Conservation (phyloP, 2,329 filamentous ascomycete genomes). For the Thermochaetoides dissita region DNA sequence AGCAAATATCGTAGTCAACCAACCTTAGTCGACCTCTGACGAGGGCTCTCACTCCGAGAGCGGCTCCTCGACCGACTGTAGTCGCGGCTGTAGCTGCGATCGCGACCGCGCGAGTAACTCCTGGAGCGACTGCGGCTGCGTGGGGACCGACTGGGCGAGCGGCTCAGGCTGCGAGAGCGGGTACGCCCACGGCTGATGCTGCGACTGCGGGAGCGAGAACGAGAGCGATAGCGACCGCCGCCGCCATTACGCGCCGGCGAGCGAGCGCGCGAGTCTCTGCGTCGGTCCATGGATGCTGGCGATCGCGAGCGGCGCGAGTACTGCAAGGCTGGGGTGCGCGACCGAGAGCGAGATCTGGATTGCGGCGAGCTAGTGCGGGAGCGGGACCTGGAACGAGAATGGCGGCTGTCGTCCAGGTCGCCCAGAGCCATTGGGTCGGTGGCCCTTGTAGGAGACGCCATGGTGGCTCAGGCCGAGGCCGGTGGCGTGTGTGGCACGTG, state of each 20-base stretch:
- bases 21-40: conserved; percentile 39
- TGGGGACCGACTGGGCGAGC: conserved; percentile 16
- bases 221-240: conserved; percentile 9
- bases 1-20: conserved; percentile 5
- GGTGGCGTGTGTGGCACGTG: not conserved
- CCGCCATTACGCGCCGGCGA: conserved; percentile 25
- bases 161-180: conserved; percentile 18
- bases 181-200: conserved; percentile 16
- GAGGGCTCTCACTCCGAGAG: conserved; percentile 25
- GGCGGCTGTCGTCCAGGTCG: conserved; percentile 9
- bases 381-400: not conserved
- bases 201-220: not conserved
- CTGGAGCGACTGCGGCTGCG: conserved; percentile 17
- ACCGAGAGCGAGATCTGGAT: conserved; percentile 11
- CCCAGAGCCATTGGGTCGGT: conserved; percentile 9
- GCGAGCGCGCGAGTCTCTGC: conserved; percentile 17
- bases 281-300: conserved; percentile 14
- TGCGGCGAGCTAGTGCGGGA: not conserved
- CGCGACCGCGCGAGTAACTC: conserved; percentile 19
- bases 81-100: conserved; percentile 21
- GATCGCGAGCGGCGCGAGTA: conserved; percentile 18
- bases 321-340: conserved; percentile 10
- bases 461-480: conserved; percentile 1
- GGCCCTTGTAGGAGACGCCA: conserved; percentile 13
- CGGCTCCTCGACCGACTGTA: conserved; percentile 19